Evolutionary conservation across 2,329 filamentous ascomycete genomes (phyloP), one percentile per base, ranked within the genome.

Genomic region (Westerdykella aurantiaca): DNA sequence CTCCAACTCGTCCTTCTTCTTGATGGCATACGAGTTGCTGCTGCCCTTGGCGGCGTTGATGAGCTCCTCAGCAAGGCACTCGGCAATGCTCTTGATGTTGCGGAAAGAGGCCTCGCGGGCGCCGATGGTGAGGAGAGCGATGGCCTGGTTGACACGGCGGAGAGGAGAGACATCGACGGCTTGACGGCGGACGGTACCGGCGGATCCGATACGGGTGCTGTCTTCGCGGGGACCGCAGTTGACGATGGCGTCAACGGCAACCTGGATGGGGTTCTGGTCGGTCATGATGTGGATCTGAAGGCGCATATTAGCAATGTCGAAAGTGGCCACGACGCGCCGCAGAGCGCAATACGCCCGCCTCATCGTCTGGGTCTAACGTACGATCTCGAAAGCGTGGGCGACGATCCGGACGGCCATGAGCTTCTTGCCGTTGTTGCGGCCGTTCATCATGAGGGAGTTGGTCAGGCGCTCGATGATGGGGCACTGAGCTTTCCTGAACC

Each of bases 1-100:
- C 86, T 98, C 93, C 80, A 98, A 78, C 86, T 98, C 94, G 77
- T 98, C 93, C 91, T 98, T 98, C 89, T 98, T 98, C 89, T 98
- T 98, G 85, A 98, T 98, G 70, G 94, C 93, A 76, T 97, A 98
- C 64, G 90, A 96, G 89, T 98, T 98, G 80, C 87, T 94, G 85
- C 86, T 94, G 71, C 93, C 93, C 88, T 98, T 98, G 76, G 94
- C 94, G 73, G 94, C 94, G 83, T 98, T 98, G 86, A 98, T 97
- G 74, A 98, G 83, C 85, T 98, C 93, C 80, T 98, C 94, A 72
- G 93, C 93, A 69, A 98, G 80, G 81, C 93, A 97, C 83, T 98
- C 93, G 69, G 94, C 90, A 73, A 98, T 94, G 71, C 86, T 90
- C 90, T 98, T 98, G 83, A 98, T 86, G 83, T 98, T 98, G 77